Base-by-base conservation (phyloP, 768 basidiomycete genomes). In the Rhodotorula taiwanensis region DNA sequence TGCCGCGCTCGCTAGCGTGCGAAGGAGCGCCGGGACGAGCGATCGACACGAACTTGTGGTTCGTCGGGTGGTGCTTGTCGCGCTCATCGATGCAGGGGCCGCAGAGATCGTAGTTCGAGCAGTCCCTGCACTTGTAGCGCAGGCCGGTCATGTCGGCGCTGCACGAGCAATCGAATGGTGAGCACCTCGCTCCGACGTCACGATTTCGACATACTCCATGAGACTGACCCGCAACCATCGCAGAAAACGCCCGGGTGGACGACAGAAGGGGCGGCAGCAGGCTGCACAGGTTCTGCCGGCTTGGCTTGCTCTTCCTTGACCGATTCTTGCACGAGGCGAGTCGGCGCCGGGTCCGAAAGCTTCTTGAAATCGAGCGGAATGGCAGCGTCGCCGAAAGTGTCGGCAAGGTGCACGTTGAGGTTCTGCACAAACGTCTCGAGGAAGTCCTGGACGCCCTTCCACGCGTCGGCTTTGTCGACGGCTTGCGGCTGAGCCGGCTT, bases 41-140 rank as follows among this genome's bases (percentile, higher is more conserved):
- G 56, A 64, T 62, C 55, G 53, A 55, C 47, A 9, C 21, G 39
- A 69, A 64, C 8, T 21, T 10, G 62, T 69, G 67, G 27, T 15
- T 14, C 27, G 41, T 44, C 2, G 55, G 36, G 60, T 69, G 67
- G 54, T 62, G 59, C 10, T 18, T 2, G 21, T n/a, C 34, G 49
- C 59, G 55, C 20, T 23, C 15, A 44, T 64, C 67, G 52, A 69
- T 14, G 56, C 67, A 69, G 15, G 31, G 30, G 20, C 36, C 54
- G 63, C 60, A 64, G 10, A 61, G 44, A 44, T 69, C 67, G 56
- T 58, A 64, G 60, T 69, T 69, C 15, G 42, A 27, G 63, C 67
- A 69, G 3, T 10, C n/a, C 4, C 3, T 1, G 57, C 89, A 91
- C 74, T 90, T 91, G 75, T 87, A 84, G 52, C 89, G 80, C 61